Evolutionary conservation across 352 stramenopile genomes (phyloP).

Genomic region (Phytophthora pinifolia): DNA sequence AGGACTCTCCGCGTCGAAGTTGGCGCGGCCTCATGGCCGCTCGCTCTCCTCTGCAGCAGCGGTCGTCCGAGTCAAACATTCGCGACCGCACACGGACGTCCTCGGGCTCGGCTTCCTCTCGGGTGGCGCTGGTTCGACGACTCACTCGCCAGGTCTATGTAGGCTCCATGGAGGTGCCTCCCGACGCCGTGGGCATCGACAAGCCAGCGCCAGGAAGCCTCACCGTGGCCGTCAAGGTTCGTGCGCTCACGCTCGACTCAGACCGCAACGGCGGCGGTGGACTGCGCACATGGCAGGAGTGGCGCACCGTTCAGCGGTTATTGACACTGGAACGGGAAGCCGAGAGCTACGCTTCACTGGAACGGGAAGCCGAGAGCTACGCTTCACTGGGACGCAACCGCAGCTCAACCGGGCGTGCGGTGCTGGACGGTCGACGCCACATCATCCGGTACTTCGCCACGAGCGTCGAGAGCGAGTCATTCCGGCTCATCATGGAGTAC

Average conservation of each 20-base stretch:
- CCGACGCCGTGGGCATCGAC: conserved; percentile 13
- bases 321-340: conserved; percentile 28
- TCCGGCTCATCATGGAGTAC: conserved; percentile 66
- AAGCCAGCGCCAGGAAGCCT: conserved; percentile 12
- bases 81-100: conserved; percentile 18
- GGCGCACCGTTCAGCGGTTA: conserved; percentile 37
- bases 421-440: conserved; percentile 37
- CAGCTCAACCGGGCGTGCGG: neutral
- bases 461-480: conserved; percentile 42
- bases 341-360: conserved; percentile 9
- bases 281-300: conserved; percentile 40
- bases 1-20: neutral
- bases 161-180: conserved; percentile 22
- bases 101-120: conserved; percentile 20
- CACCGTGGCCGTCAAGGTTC: conserved; percentile 37
- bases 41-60: conserved; percentile 21
- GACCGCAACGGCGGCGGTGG: conserved; percentile 34
- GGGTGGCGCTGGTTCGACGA: conserved; percentile 30
- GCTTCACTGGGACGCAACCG: conserved; percentile 7
- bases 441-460: conserved; percentile 49
- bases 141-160: conserved; percentile 37
- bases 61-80: conserved; percentile 20
- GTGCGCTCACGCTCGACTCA: conserved; percentile 35
- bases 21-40: conserved; percentile 3
- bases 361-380: conserved; percentile 17